Evolutionary conservation across 1,284 basidiomycete species (phyloP), one percentile per base, ranked within the genome.

Genomic region (Leccinum fallax): DNA sequence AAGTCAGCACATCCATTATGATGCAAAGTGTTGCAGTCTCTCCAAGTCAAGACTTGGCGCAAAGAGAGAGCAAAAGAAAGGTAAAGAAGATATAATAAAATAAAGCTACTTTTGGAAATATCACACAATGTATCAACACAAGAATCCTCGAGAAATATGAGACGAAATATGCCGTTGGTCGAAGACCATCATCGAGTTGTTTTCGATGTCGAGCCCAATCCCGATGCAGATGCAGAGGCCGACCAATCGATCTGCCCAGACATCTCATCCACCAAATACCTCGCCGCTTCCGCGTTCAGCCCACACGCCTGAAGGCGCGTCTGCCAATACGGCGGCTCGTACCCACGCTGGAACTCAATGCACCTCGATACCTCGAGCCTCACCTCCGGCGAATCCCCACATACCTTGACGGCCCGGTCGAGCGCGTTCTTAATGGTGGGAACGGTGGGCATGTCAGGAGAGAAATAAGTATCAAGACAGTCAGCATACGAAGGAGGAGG

Each of bases 261-360:
- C 73, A 74, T 76, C 56, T 69, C 73, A 21, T 66, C 61, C 19
- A 76, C 62, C 58, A 74, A 53, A 30, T 60, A 63, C 16, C 51
- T 60, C 9, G 63, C 60, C 2, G 65, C 64, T n/a, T 63, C 65
- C 8, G 55, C 32, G 34, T 61, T 64, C 54, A 74, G 30, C n/a
- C 68, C 68, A 30, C 65, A 72, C 15, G 67, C 65, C 57, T 63
- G 64, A 26, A 74, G 68, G 15, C 67, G 66, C 4, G 59, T 57
- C 30, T 71, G 63, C 72, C 72, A 74, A 53, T 74, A 73, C 2
- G 69, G 59, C 21, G 69, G 69, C 9, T 76, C 72, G 26, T 72
- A 76, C 2, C 72, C 75, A 19, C 38, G 60, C 11, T 63, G 24
- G 21, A 61, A 73, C 28, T 58, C 40, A 57, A 76, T 64, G 56